These are phyloP conservation scores for Nicotiana attenuata DNA, from an alignment of 257 asterid genomes.

Conservation along the genomic window DNA sequence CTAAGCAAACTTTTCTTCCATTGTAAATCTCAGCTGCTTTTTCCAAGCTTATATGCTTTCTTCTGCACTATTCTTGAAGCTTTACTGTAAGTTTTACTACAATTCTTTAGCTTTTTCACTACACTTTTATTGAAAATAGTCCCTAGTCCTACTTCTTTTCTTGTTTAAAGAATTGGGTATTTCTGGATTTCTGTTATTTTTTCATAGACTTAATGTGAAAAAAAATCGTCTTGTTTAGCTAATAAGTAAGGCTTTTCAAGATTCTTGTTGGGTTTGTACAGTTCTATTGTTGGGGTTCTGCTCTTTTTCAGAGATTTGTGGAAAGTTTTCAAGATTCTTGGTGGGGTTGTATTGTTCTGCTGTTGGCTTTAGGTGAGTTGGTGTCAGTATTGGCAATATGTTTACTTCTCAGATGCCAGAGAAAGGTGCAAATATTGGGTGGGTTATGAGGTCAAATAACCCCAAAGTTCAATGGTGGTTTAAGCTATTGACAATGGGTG, in stretches of 20 bases:
- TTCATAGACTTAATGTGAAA: background rate
- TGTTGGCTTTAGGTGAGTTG: background rate
- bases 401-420: conserved; percentile 30
- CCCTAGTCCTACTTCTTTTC: background rate
- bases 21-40: background rate
- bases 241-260: background rate
- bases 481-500: conserved; percentile 44
- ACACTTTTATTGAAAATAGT: background rate
- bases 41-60: background rate
- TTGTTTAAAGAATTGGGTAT: background rate
- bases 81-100: background rate
- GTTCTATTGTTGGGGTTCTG: background rate
- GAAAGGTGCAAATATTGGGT: conserved; percentile 43
- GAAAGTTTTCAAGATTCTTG: background rate
- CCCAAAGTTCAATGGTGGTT: conserved; percentile 57
- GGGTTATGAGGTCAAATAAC: conserved; percentile 42
- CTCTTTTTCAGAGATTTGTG: background rate
- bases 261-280: background rate
- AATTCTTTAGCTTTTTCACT: background rate
- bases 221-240: background rate
- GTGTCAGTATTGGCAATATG: background rate
- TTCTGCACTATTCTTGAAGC: background rate
- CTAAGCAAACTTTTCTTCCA: background rate
- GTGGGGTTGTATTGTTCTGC: background rate
- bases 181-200: background rate